Evolutionary conservation across 1,284 basidiomycete species (phyloP), one percentile per base, ranked within the genome.

Genomic region (Fomitiporia mediterranea): DNA sequence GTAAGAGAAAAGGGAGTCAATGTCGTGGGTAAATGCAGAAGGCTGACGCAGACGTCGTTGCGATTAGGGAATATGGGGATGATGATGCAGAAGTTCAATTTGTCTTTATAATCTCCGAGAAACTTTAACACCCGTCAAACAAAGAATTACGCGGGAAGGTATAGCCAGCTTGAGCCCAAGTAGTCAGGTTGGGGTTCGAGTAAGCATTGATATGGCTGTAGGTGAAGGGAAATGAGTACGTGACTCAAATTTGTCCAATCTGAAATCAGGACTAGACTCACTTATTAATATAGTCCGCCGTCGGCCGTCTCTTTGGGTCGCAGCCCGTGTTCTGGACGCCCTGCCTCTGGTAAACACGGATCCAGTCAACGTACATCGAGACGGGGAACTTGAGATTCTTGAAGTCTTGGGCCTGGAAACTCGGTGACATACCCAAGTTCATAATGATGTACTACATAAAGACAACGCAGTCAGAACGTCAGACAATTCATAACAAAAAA

Each of bases 151-250:
- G 71, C n/a, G 88, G 88, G 72, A 86, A 88, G 0, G 70, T 72
- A 63, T 84, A 79, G 55, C 83, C 84, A 2, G 80, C 88, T 62
- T 79, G 72, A 11, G 71, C 72, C 89, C 88, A 91, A 44, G 83
- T 88, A 35, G 89, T 91, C 27, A 86, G 69, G 64, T 91, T 90
- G 9, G 86, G 72, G 64, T 91, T 81, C 40, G 72, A 76, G 64
- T 89, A 91, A 53, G 83, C 84, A 57, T 77, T 72, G 23, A 81
- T 64, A 66, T 91, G 87, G 34, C 86, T 90, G 60, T 28, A 61
- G 37, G 40, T 3, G 13, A 56, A 39, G 48, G n/a, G 44, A n/a
- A 30, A 60, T 37, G 11, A 52, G 35, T 35, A 39, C n/a, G n/a
- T n/a, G n/a, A n/a, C n/a, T n/a, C n/a, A 2, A 55, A 32, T 38